Evolutionary conservation across 768 basidiomycete genomes (phyloP), one percentile per base, ranked within the genome.

Genomic region (Suillus alpinus): DNA sequence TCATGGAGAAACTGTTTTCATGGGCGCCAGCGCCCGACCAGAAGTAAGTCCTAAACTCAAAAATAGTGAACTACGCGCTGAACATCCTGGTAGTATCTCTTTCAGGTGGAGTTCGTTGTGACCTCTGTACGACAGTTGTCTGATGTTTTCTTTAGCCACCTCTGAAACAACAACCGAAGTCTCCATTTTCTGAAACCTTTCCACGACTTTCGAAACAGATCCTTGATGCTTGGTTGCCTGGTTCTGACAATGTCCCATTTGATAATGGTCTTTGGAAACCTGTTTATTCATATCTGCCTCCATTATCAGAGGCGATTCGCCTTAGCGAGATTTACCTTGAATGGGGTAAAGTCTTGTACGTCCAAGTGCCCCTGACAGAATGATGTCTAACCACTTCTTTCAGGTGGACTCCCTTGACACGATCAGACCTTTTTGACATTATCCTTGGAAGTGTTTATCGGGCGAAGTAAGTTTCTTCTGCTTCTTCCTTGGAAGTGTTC

Each of bases 261-360:
- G 75, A 78, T 47, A 62, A 69, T 1, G 77, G 76, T 0, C 60
- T 85, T 4, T 78, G 75, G 6, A 61, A 69, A 34, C 76, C 85
- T 56, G 75, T 86, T 36, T 79, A 82, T 63, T 66, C 66, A 13
- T 65, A 81, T 41, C 75, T 88, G 2, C 89, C 90, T 6, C 75
- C 83, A 0, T 73, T 83, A 3, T 78, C 83, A 4, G 83, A 89
- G 64, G 88, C 89, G 1, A 73, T 81, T 14, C 80, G 77, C 16
- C 74, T 91, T 20, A 86, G 84, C 59, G 85, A 89, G 43, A 73
- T 85, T 36, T 92, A 89, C 69, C 73, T 89, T 41, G 84, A 87
- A 59, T 80, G 83, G 69, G 87, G 83, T 13, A 76, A 80, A 66
- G 84, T 77, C 69, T 67, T 86, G 86, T 88, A 64, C 67, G 84